Evolutionary conservation across 805 yeast genomes (phyloP), one percentile per base, ranked within the genome.

Genomic region (Metschnikowia cerradonensis): DNA sequence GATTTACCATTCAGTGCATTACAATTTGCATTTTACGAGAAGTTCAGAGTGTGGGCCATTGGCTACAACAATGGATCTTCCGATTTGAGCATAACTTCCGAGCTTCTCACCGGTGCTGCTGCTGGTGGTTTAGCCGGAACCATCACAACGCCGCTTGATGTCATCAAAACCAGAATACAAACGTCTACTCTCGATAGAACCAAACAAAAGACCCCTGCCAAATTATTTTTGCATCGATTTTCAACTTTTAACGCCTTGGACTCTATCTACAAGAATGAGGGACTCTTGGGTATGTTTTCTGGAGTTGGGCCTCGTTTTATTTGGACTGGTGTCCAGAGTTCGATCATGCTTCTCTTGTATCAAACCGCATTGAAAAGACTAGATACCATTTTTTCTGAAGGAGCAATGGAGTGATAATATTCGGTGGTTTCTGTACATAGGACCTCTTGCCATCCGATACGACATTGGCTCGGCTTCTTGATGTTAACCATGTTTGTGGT

Each of bases 241-340:
- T 65, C 71, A 3, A 72, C 74, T 6, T 37, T 64, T 11, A 62
- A 56, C 48, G 75, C 76, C 15, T 59, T 73, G 44, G 54, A 53
- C 2, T 63, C 67, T 22, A 71, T 94, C 4, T 86, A 85, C 63
- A 77, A 67, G 48, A 71, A 77, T 23, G 97, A 94, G 66, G 98
- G 99, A 0, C 47, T 84, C 0, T 52, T 78, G 1, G 96, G 96
- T 0, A 73, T 90, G 37, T 92, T 94, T 67, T 81, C 91, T 32
- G 99, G 99, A 0, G 96, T 94, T 5, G 97, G 97, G 0, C 99
- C 99, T 0, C 77, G 99, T 55, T 84, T 90, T 57, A 86, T 94
- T 4, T 94, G 99, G 99, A 92, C 98, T 0, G 88, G 96, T 55
- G 74, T 91, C 17, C 99, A 94, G 67, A 88, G 96, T 67, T 88